phyloP scores from a whole-genome alignment of 495 filamentous ascomycete genomes.

The Antarctomyces pellizariae region DNA sequence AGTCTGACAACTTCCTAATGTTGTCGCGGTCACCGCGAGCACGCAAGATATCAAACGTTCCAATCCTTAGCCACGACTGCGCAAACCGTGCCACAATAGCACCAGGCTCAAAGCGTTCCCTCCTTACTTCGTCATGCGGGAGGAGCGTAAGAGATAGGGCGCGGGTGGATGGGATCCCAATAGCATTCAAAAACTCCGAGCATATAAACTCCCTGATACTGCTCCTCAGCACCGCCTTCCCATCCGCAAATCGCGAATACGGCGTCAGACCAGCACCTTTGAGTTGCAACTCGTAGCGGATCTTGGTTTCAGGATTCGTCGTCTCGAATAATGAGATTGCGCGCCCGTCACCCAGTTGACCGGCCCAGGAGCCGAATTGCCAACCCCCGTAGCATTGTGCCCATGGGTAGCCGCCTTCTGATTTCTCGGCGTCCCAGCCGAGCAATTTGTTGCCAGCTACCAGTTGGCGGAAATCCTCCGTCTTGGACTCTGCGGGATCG shows the following conservation, averaged over 20 bases:
- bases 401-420: conserved; percentile 72
- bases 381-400: conserved; percentile 92
- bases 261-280: conserved; percentile 87
- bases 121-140: conserved; percentile 43
- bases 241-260: conserved; percentile 94
- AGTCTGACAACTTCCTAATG: conserved; percentile 50
- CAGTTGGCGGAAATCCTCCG: conserved; percentile 48
- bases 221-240: conserved; percentile 74
- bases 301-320: conserved; percentile 48
- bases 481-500: conserved; percentile 35
- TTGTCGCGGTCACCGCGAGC: conserved; percentile 56
- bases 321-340: conserved; percentile 85
- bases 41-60: conserved; percentile 76
- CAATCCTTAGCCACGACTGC: conserved; percentile 76
- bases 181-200: conserved; percentile 62
- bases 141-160: conserved; percentile 61
- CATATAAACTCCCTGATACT: conserved; percentile 88
- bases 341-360: conserved; percentile 83
- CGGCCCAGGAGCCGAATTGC: conserved; percentile 77
- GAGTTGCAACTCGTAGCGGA: conserved; percentile 71
- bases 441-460: conserved; percentile 62
- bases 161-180: conserved; percentile 66
- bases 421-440: conserved; percentile 33
- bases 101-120: conserved; percentile 77
- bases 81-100: conserved; percentile 84